Percentiles rank a stretch among this genome's conserved stretches.
Conservation (phyloP, 2,329 filamentous ascomycete genomes). For the Xylaria sp. region DNA sequence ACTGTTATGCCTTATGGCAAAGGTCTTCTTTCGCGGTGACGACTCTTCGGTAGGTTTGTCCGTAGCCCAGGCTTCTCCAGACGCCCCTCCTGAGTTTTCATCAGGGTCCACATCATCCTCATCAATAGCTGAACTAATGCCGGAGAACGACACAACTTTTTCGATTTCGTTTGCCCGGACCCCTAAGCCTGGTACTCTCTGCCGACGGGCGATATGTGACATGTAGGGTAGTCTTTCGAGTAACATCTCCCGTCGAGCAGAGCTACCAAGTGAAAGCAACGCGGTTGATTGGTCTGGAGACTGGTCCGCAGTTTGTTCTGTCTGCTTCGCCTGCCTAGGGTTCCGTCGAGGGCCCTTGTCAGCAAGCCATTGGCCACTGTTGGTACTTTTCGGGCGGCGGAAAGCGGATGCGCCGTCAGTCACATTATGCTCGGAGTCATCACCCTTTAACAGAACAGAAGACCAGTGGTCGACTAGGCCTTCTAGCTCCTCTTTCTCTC, state of each 20-base stretch:
- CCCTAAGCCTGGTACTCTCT: constrained; percentile 51
- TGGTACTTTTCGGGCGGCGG: constrained; percentile 54
- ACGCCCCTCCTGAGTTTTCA: constrained; percentile 58
- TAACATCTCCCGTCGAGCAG: constrained; percentile 77
- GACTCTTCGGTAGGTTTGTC: constrained; percentile 68
- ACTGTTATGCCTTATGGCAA: constrained; percentile 52
- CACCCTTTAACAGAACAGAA: constrained; percentile 67
- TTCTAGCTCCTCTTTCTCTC: constrained; percentile 83
- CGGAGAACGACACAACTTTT: constrained; percentile 74
- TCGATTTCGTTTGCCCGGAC: constrained; percentile 69
- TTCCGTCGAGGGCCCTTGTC: constrained; percentile 40
- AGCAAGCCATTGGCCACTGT: constrained; percentile 9
- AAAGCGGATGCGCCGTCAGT: constrained; percentile 63
- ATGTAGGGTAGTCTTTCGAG: constrained; percentile 91
- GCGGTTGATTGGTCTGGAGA: constrained; percentile 48
- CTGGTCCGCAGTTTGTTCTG: constrained; percentile 44
- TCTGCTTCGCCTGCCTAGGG: constrained; percentile 39
- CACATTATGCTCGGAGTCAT: constrained; percentile 54
- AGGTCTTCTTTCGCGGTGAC: constrained; percentile 60
- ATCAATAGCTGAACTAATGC: constrained; percentile 57
- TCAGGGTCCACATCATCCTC: constrained; percentile 51
- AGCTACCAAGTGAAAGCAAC: constrained; percentile 70
- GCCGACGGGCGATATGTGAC: constrained; percentile 68
- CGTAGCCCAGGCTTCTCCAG: constrained; percentile 67
- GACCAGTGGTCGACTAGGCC: constrained; percentile 77